A percentile compares a stretch with the other conserved stretches of the same genome.
Conservation (phyloP, 208 protist genomes). For the Leishmania arabica region DNA sequence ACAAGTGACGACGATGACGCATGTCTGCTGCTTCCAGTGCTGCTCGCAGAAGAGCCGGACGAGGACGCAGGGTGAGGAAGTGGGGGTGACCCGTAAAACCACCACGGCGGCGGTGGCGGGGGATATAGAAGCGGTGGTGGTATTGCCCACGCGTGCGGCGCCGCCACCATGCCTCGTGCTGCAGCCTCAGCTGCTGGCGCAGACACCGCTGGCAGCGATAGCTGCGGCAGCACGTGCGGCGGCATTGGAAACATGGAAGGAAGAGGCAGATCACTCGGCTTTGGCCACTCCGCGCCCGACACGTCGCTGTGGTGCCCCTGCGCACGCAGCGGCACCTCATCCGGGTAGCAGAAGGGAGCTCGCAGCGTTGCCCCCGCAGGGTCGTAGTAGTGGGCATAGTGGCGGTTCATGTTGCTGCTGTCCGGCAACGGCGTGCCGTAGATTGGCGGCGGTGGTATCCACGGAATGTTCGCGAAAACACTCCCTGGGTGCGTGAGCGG, state of each 20-base stretch:
- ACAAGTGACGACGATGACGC: background rate
- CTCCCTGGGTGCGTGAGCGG: background rate
- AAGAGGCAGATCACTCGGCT: conserved; percentile 60
- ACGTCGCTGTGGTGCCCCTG: background rate
- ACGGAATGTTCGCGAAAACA: conserved; percentile 19
- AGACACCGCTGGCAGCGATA: conserved; percentile 1
- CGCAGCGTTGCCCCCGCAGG: background rate
- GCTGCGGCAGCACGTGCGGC: conserved; percentile 29
- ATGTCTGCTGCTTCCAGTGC: conserved; percentile 7
- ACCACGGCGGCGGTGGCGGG: conserved; percentile 30
- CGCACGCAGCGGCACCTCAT: background rate
- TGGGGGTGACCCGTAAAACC: conserved; percentile 5
- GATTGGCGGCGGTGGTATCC: conserved; percentile 41
- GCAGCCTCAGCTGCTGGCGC: background rate
- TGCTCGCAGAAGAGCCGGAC: background rate
- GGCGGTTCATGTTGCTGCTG: conserved; percentile 1
- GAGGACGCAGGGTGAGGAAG: background rate
- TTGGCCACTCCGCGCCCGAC: conserved; percentile 39
- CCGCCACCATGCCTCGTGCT: background rate
- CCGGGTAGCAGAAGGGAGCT: background rate
- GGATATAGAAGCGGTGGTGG: conserved; percentile 1
- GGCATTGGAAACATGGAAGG: conserved; percentile 68
- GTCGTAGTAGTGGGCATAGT: conserved; percentile 27
- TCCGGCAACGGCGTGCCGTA: conserved; percentile 10
- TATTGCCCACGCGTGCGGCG: background rate